Evolutionary conservation across 805 yeast species (phyloP), one percentile per base, ranked within the genome.

Genomic region (Saccharomycopsis malanga): DNA sequence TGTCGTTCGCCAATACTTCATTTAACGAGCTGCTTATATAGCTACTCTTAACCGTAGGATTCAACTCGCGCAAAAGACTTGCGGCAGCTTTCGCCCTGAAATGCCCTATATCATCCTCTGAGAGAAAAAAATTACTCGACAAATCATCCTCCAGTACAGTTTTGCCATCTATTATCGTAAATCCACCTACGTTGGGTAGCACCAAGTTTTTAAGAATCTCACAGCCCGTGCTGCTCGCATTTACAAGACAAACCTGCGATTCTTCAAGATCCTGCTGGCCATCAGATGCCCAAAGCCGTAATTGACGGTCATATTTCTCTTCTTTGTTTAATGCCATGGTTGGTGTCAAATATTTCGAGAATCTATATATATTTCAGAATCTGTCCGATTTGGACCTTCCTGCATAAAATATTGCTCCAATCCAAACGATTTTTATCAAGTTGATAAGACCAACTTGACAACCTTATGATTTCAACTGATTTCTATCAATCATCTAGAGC

Each of bases 291-390:
- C 98, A 91, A 14, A 91, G 66, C 32, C 97, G 73, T 49, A 91
- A 66, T 60, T 91, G 98, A 34, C 98, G 72, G 62, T 89, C 96
- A 59, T 86, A 88, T 52, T 79, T 79, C 42, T 70, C 69, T 68
- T 74, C 53, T 36, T 52, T 40, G 20, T 24, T 29, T 45, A 49
- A 39, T 15, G n/a, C n/a, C n/a, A n/a, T n/a, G n/a, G n/a, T n/a
- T n/a, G n/a, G 15, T 23, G 4, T 2, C 9, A 3, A 18, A 4
- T 36, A 36, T 36, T 6, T 4, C 21, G 6, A 17, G 18, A 18
- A 2, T 2, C 22, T 15, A 7, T 3, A 3, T 36, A 4, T 36
- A 15, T 2, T 18, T 14, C 21, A 25, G 7, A 36, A 36, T 18
- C 18, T 17, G 22, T 15, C 9, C 21, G 18, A 18, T 21, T 34